A percentile compares a stretch with the other conserved stretches of the same genome.
Evolutionary conservation across 306 rosid genomes (phyloP).

Genomic region (Cucurbita argyrosperma): DNA sequence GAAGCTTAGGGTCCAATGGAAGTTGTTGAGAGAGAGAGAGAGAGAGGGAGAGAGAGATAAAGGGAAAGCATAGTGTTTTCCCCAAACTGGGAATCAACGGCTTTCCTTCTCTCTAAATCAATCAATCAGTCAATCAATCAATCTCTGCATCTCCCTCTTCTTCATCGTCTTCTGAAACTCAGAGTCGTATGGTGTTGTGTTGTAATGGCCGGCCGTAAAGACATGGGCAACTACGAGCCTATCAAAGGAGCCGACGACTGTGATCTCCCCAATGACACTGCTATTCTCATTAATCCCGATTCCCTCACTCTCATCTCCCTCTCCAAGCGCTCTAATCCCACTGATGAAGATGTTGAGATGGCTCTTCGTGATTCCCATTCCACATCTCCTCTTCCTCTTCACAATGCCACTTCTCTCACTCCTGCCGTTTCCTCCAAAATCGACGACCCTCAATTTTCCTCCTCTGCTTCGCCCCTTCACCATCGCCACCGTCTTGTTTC

Average conservation of each 20-base stretch:
- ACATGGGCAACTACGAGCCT: slow-evolving; percentile 16
- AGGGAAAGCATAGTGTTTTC: neutral
- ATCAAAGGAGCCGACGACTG: slow-evolving; percentile 10
- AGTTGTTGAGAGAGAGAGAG: neutral
- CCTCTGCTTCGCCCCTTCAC: neutral
- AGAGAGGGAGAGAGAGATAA: neutral
- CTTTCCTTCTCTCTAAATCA: neutral
- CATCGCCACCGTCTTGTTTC: slow-evolving; percentile 53
- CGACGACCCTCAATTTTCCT: neutral
- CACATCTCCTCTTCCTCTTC: slow-evolving; percentile 15
- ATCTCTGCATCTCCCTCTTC: neutral
- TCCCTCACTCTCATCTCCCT: neutral
- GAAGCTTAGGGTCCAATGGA: neutral
- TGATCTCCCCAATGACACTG: slow-evolving; percentile 3
- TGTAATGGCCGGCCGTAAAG: neutral
- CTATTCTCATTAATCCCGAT: neutral
- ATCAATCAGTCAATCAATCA: neutral
- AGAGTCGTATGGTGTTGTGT: neutral
- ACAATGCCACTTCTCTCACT: slow-evolving; percentile 1
- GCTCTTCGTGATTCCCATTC: slow-evolving; percentile 32
- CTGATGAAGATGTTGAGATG: slow-evolving; percentile 43
- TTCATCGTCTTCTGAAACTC: neutral
- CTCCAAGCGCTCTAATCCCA: neutral
- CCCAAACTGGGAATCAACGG: neutral
- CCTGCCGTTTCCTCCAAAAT: neutral